Conservation (phyloP, 2,329 filamentous ascomycete species). For the Penicillium glabrum region DNA sequence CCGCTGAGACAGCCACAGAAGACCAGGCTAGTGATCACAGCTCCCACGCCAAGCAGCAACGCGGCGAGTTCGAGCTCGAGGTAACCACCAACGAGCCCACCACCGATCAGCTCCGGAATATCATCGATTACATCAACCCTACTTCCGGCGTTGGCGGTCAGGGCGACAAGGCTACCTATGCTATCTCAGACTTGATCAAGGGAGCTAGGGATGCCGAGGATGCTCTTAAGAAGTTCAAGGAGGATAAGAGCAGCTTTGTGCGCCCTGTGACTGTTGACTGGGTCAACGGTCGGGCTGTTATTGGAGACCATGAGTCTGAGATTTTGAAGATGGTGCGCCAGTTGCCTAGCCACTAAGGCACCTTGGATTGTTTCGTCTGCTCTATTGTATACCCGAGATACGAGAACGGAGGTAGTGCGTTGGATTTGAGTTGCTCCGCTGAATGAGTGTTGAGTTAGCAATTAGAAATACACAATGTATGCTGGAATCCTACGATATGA, state of each 20-base stretch:
- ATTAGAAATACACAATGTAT: background rate
- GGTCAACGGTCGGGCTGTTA: conserved; percentile 80
- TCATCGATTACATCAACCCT: conserved; percentile 70
- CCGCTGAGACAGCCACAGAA: conserved; percentile 65
- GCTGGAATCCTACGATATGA: background rate
- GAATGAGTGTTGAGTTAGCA: background rate
- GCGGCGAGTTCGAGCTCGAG: conserved; percentile 79
- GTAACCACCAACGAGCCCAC: conserved; percentile 81
- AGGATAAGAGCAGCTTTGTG: conserved; percentile 66
- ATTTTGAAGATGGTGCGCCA: conserved; percentile 78
- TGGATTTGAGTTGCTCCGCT: background rate
- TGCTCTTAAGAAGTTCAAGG: conserved; percentile 75
- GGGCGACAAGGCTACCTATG: conserved; percentile 63
- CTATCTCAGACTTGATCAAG: conserved; percentile 65
- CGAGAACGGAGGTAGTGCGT: too few relatives aligned
- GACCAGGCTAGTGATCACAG: conserved; percentile 71
- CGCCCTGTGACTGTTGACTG: conserved; percentile 85
- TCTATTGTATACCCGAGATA: background rate
- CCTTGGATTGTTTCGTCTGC: background rate
- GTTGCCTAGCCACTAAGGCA: conserved; percentile 27
- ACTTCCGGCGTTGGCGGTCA: conserved; percentile 49
- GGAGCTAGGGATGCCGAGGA: conserved; percentile 74
- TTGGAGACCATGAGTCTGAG: conserved; percentile 80
- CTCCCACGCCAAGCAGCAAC: conserved; percentile 58
- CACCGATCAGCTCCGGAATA: conserved; percentile 75